Percentiles rank a stretch among this genome's conserved stretches.
Evolutionary conservation across 257 asterid species (phyloP).

Genomic region (Nicotiana tabacum): DNA sequence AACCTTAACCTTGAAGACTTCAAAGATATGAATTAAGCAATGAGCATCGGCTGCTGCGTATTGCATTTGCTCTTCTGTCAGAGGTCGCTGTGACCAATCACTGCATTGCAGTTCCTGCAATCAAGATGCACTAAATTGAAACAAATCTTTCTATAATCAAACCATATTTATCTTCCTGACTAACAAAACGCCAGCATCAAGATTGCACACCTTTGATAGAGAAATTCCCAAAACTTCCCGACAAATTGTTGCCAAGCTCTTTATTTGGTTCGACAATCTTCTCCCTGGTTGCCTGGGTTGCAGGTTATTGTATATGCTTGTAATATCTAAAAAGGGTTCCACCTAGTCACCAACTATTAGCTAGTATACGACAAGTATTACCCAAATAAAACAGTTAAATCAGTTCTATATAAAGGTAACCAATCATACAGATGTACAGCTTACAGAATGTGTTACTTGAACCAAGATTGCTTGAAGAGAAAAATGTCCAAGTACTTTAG

Average conservation of each 20-base stretch:
- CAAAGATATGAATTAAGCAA: constrained; percentile 70
- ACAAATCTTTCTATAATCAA: neutral
- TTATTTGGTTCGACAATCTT: constrained; percentile 52
- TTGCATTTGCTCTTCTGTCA: constrained; percentile 70
- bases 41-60: constrained; percentile 91
- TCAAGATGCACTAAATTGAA: neutral
- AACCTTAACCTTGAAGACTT: constrained; percentile 53
- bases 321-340: constrained; percentile 79
- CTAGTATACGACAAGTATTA: neutral
- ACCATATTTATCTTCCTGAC: neutral
- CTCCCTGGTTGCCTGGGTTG: constrained; percentile 52
- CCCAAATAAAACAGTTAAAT: neutral
- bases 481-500: neutral
- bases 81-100: constrained; percentile 95
- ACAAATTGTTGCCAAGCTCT: constrained; percentile 83
- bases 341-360: constrained; percentile 41
- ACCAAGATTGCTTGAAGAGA: neutral
- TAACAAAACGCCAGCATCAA: neutral
- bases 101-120: constrained; percentile 93
- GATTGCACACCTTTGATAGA: constrained; percentile 63
- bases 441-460: neutral
- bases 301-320: constrained; percentile 53
- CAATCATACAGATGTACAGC: neutral
- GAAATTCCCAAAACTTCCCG: constrained; percentile 70
- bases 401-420: neutral